Evolutionary conservation across 2,329 filamentous ascomycete species (phyloP), one percentile per base, ranked within the genome.

Genomic region (Arthrinium phaeospermum): DNA sequence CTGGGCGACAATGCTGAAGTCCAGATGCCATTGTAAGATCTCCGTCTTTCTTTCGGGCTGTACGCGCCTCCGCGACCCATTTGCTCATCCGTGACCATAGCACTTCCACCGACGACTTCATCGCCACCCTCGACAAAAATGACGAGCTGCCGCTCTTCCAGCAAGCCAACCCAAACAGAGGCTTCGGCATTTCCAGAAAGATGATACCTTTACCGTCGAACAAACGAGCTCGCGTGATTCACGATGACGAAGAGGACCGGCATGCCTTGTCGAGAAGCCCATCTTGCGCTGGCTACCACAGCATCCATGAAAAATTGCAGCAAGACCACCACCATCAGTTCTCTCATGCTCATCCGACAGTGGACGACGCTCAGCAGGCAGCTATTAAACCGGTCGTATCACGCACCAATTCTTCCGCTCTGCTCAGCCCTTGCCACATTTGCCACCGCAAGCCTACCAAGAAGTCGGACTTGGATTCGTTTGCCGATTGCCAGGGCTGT

Each of bases 391-490:
- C 75, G 41, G 49, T 69, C 16, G 19, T 72, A 72, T 61, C 73
- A 47, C 75, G 71, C 24, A 67, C 75, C 7, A 76, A 71, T 49
- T 73, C 77, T 1, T 72, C 78, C 3, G 71, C 79, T 3, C 75
- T 82, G 5, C 82, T 90, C 37, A 83, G 82, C 51, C 87, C 91
- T 0, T 94, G 92, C 79, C 90, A 93, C 81, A 89, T 93, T 74
- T 94, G 92, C 84, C 88, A 88, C 76, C 88, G 90, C 57, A 87
- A 88, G 71, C 92, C 92, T 1, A 91, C 86, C 70, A 90, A 90
- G 75, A 92, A 89, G 78, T 86, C 86, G 7, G 91, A 93, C 72
- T 85, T 93, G 46, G 91, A 92, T 79, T 89, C 88, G 13, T 93
- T 90, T 78, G 87, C 90, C 67, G 85, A 90, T 76, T 94, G 92